These are phyloP conservation scores for Parasitella parasitica DNA, from an alignment of 371 early-diverging fungal genomes.

Conservation along the genomic window DNA sequence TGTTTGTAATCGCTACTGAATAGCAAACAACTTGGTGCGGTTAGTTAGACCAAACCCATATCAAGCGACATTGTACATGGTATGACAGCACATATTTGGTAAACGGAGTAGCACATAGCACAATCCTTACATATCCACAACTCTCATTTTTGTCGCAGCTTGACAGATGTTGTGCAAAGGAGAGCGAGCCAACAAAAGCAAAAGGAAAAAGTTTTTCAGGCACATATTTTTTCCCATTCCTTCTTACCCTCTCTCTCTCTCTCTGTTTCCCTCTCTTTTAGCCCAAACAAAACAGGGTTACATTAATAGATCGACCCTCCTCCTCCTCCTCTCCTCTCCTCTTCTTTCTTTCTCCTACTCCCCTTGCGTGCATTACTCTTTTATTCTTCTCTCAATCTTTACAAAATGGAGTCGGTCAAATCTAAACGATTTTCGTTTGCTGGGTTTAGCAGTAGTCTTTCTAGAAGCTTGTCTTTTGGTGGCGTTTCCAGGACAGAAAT, in stretches of 20 bases:
- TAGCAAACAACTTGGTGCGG: not conserved
- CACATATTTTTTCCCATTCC: not conserved
- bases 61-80: not conserved
- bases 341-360: not conserved
- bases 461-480: conserved; percentile 19
- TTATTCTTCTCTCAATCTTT: not conserved
- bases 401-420: conserved; percentile 19
- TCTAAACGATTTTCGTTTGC: conserved; percentile 43
- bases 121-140: no score
- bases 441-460: conserved; percentile 24
- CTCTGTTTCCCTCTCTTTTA: not conserved
- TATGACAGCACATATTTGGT: not conserved
- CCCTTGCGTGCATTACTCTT: not conserved
- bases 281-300: not conserved
- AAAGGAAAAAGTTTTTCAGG: not conserved
- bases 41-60: not conserved
- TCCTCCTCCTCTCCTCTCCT: not conserved
- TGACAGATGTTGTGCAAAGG: not conserved
- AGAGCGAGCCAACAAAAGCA: not conserved
- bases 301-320: not conserved
- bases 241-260: not conserved
- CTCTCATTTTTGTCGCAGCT: not conserved
- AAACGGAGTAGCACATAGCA: not conserved
- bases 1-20: no score
- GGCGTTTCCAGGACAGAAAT: not conserved